Base-by-base conservation (phyloP, 2,329 filamentous ascomycete genomes). In the Taxawa tesnikishii region DNA sequence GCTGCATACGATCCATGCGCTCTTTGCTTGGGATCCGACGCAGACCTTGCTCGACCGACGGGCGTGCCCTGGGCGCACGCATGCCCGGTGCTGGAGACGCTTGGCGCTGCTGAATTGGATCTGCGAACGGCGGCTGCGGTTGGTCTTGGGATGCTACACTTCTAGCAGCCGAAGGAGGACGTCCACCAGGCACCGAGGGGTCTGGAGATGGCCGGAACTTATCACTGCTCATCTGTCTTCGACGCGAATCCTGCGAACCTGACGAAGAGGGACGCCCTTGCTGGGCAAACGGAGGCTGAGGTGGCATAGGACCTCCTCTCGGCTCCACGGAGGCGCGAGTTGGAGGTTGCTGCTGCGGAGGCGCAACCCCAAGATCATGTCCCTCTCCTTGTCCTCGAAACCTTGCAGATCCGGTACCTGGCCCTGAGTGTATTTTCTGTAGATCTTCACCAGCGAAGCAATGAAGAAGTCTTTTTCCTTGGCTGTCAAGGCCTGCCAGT, bases 391-490 rank as follows among this genome's bases (percentile, higher is more conserved):
- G 31, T 73, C 68, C 45, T 88, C 83, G 52, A 98, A 96, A 6
- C 88, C 88, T 34, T 73, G 63, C 31, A 98, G 66, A 37, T 81
- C 72, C 2, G 90, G 90, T 18, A 75, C 59, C 48, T 78, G 80
- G 9, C 88, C 88, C 16, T 83, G 82, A 1, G 90, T 96, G 53
- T 96, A 98, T 59, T 96, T 98, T 47, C 78, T 78, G 55, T 83
- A 98, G 43, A 98, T 94, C 58, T 96, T 98, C 50, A 96, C 75
- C 45, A 96, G 61, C 56, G 87, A 94, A 19, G 83, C 85, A 48
- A 98, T 90, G 58, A 98, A 98, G 60, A 96, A 96, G 53, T 94
- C 88, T 66, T 94, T 96, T 60, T 98, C 90, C 62, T 94, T 94
- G 32, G 83, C 72, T 1, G 83, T 90, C 42, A 84, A 78, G 19